phyloP scores from a whole-genome alignment of 2,329 filamentous ascomycete genomes.

The Clonostachys rhizophaga region DNA sequence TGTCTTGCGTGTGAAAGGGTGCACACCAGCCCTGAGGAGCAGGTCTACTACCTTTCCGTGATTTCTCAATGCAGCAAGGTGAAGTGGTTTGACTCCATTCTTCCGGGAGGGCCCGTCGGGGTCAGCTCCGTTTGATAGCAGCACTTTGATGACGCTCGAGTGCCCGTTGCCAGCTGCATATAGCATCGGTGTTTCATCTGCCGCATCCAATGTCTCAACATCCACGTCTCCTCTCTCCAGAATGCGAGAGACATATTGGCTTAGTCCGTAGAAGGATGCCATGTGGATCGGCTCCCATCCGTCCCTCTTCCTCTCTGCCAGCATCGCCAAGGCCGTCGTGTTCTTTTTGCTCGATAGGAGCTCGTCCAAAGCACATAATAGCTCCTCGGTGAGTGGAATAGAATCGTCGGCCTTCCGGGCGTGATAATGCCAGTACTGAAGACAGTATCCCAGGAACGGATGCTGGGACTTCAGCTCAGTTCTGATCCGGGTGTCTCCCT shows the following conservation, averaged over 20 bases:
- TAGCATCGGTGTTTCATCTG: too few relatives aligned
- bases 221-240: background rate
- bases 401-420: too few relatives aligned
- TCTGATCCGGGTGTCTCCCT: too few relatives aligned
- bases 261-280: background rate
- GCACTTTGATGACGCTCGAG: background rate
- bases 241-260: background rate
- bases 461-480: background rate
- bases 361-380: background rate
- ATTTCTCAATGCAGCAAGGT: background rate
- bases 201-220: too few relatives aligned
- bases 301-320: too few relatives aligned
- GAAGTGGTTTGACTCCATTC: background rate
- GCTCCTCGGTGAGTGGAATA: too few relatives aligned
- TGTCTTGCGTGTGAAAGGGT: background rate
- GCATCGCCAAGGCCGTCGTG: too few relatives aligned
- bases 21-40: background rate
- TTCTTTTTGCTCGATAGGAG: background rate
- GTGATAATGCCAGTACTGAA: background rate
- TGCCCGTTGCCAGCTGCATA: background rate
- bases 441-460: background rate
- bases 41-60: background rate
- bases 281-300: background rate
- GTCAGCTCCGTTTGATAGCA: background rate
- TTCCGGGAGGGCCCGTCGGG: background rate